Base-by-base conservation (phyloP, 2,329 filamentous ascomycete species). In the Xylaria sp. region DNA sequence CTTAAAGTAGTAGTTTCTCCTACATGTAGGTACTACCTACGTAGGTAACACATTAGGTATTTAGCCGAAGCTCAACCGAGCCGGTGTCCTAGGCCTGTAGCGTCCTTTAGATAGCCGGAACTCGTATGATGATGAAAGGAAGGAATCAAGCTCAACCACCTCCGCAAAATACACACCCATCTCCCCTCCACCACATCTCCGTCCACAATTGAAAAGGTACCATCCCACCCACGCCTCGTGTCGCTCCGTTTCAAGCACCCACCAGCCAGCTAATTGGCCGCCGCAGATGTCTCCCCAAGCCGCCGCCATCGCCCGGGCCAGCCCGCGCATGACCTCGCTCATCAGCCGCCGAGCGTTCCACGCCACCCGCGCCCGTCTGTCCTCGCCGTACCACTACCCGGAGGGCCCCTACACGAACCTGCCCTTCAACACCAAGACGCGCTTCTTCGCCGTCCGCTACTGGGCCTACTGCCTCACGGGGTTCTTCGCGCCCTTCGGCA, bases 341-440 rank as follows among this genome's bases (percentile, higher is more conserved):
- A 86, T 94, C 84, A 87, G 90, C 87, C 93, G 94, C 85, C 94
- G 96, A 82, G 93, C 91, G 84, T 97, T 99, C 91, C 91, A 94
- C 82, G 89, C 93, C 78, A 96, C 95, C 80, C 92, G 93, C 78
- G 83, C 91, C 80, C 93, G 92, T 81, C 84, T 97, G 80, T 88
- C 86, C 76, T 96, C 93, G 80, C 94, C 94, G 72, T 97, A 97
- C 90, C 96, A 99, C 87, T 99, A 99, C 86, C 91, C 95, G 76
- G 95, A 98, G 86, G 96, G 95, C 73, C 92, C 95, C 78, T 92
- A 93, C 83, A 90, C 87, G 86, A 98, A 97, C 88, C 84, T 99
- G 73, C 96, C 96, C 73, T 99, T 99, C 90, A 97, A 99, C 87
- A 92, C 96, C 74, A 87, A 93, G 84, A 95, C 90, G 79, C 92